Evolutionary conservation across 2,329 filamentous ascomycete genomes (phyloP).

Genomic region (Colletotrichum sp.): DNA sequence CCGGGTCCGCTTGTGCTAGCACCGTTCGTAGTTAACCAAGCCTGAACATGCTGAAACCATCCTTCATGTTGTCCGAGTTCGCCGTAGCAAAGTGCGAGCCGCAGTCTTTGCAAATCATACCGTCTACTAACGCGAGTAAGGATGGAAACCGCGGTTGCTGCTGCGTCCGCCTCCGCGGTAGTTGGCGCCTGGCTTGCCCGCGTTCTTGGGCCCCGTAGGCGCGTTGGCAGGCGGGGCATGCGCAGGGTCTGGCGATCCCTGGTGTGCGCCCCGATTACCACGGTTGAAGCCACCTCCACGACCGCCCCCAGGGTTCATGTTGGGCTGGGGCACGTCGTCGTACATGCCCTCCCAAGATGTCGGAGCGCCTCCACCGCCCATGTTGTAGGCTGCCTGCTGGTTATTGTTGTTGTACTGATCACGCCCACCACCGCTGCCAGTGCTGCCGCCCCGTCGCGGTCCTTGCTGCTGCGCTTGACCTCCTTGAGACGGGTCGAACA

Average conservation of each 20-base stretch:
- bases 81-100: neutral
- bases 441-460: slow-evolving; percentile 28
- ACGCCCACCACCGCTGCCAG: slow-evolving; percentile 24
- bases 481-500: slow-evolving; percentile 22
- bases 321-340: slow-evolving; percentile 89
- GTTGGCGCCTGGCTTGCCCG: slow-evolving; percentile 87
- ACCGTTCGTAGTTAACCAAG: neutral
- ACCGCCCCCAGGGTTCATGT: slow-evolving; percentile 60
- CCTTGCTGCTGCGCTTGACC: slow-evolving; percentile 23
- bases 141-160: slow-evolving; percentile 77
- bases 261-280: slow-evolving; percentile 38
- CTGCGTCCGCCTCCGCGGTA: slow-evolving; percentile 90
- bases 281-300: slow-evolving; percentile 41
- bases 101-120: neutral
- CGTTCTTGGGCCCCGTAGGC: slow-evolving; percentile 95
- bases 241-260: slow-evolving; percentile 44
- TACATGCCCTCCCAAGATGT: slow-evolving; percentile 98
- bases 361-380: slow-evolving; percentile 62
- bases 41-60: neutral
- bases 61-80: neutral
- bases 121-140: slow-evolving; percentile 57
- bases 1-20: neutral
- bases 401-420: slow-evolving; percentile 26
- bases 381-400: slow-evolving; percentile 32
- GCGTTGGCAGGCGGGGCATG: slow-evolving; percentile 63